A percentile compares a stretch with the other conserved stretches of the same genome.
Evolutionary conservation across 345 rosid species (phyloP).

Genomic region (Mallotus nudiflorus): DNA sequence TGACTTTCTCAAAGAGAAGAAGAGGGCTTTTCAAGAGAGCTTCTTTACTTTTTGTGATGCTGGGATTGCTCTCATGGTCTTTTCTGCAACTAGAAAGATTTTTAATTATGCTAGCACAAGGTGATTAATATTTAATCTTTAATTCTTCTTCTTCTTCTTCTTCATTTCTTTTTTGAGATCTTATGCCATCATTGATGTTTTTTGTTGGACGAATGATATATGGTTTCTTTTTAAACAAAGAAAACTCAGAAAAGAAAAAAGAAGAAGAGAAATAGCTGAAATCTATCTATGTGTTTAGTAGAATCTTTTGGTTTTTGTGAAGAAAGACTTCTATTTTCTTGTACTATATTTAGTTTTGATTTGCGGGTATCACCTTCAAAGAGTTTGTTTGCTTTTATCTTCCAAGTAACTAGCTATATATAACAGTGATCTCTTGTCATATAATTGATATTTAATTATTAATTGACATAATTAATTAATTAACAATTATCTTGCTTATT

Average conservation of each 20-base stretch:
- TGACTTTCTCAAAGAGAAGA: conserved; percentile 49
- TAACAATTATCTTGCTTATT: too few relatives aligned
- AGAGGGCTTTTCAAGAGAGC: conserved; percentile 52
- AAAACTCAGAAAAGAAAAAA: conserved; percentile 5
- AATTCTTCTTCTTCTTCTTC: background rate
- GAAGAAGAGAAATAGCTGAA: conserved; percentile 10
- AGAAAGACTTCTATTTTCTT: background rate
- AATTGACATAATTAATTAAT: too few relatives aligned
- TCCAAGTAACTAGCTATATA: too few relatives aligned
- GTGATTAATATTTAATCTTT: conserved; percentile 12
- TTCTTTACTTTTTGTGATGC: conserved; percentile 47
- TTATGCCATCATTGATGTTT: background rate
- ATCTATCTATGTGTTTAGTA: background rate
- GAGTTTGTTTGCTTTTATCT: background rate
- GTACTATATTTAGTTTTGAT: background rate
- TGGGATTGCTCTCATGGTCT: conserved; percentile 36
- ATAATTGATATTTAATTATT: too few relatives aligned
- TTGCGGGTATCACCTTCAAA: background rate
- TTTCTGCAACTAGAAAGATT: conserved; percentile 43
- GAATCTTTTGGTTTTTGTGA: conserved; percentile 8
- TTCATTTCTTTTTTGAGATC: background rate
- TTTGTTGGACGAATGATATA: background rate
- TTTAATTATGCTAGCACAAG: conserved; percentile 44
- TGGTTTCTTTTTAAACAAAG: conserved; percentile 1
- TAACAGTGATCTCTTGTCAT: too few relatives aligned